Evolutionary conservation across 805 yeast genomes (phyloP).

Genomic region (Osmozyma mogii): DNA sequence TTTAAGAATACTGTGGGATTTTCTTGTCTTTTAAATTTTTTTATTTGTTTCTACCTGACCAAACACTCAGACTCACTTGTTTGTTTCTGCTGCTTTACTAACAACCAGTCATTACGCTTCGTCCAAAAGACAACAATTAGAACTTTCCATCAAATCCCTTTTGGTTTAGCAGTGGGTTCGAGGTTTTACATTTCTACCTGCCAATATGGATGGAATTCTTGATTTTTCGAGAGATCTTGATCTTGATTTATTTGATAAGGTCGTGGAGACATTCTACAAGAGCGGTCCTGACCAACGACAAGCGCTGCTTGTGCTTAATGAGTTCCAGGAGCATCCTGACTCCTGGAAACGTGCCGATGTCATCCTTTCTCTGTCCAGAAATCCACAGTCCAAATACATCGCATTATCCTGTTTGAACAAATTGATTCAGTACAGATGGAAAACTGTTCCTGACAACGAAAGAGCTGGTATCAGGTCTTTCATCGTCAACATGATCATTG

Average conservation of each 20-base stretch:
- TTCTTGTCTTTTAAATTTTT: too few species aligned
- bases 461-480: slow-evolving; percentile 90
- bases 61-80: too few species aligned
- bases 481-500: slow-evolving; percentile 86
- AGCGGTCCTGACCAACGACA: slow-evolving; percentile 59
- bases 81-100: too few species aligned
- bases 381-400: slow-evolving; percentile 86
- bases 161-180: too few species aligned
- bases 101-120: too few species aligned
- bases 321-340: slow-evolving; percentile 89
- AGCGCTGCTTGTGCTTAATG: slow-evolving; percentile 65
- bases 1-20: too few species aligned
- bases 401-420: slow-evolving; percentile 87
- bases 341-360: slow-evolving; percentile 94
- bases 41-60: too few species aligned
- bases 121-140: too few species aligned
- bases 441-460: slow-evolving; percentile 80
- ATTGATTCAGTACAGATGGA: slow-evolving; percentile 89
- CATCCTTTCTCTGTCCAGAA: slow-evolving; percentile 67
- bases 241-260: slow-evolving; percentile 67
- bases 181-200: too few species aligned
- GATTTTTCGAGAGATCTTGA: slow-evolving; percentile 84
- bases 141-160: too few species aligned
- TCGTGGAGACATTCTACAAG: slow-evolving; percentile 76
- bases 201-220: slow-evolving; percentile 88